These are phyloP conservation scores for Rhizoclosmatium sp. DNA, from an alignment of 192 early-diverging fungal genomes.

Conservation along the genomic window DNA sequence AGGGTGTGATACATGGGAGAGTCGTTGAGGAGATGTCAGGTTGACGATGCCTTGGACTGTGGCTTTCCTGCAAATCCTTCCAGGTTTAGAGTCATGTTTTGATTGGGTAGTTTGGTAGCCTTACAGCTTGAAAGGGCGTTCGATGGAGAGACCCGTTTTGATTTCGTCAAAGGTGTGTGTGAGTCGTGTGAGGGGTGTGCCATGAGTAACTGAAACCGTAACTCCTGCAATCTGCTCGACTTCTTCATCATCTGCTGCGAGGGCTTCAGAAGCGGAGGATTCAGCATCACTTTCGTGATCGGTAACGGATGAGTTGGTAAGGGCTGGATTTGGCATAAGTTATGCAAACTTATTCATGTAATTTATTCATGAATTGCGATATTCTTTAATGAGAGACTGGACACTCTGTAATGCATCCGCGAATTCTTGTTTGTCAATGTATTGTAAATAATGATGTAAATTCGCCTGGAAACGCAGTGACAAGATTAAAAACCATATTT, in stretches of 20 bases:
- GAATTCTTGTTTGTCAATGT: conserved; percentile 61
- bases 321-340: no score
- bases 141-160: not conserved
- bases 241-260: not conserved
- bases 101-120: not conserved
- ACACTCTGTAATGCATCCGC: conserved; percentile 10
- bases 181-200: not conserved
- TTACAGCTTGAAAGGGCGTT: not conserved
- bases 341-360: no score
- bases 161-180: not conserved
- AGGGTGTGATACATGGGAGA: not conserved
- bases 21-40: not conserved
- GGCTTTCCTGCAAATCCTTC: not conserved
- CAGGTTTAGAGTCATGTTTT: not conserved
- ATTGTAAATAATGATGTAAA: conserved; percentile 60
- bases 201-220: not conserved
- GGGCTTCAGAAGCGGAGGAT: no score
- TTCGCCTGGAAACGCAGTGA: conserved; percentile 55
- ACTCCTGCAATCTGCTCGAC: not conserved
- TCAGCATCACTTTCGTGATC: no score
- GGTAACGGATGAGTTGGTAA: no score
- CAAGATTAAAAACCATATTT: no score
- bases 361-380: not conserved
- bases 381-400: conserved; percentile 9
- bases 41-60: not conserved